phyloP scores from a whole-genome alignment of 2,329 filamentous ascomycete genomes.

The Tolypocladium nubicola region DNA sequence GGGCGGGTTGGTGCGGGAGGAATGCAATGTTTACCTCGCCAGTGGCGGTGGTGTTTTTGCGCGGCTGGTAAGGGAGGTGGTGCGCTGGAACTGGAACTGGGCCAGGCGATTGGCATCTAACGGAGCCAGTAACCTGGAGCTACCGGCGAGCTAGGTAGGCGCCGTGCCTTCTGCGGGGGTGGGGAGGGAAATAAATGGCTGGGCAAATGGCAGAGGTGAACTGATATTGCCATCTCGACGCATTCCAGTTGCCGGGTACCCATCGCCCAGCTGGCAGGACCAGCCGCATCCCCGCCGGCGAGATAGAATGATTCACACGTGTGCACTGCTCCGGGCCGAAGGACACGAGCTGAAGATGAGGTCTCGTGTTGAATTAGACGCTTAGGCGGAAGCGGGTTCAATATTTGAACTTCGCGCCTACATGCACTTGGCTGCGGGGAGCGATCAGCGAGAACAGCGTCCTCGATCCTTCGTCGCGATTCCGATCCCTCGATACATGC shows the following conservation, averaged over 20 bases:
- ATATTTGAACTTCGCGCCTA: not conserved
- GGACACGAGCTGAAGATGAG: not conserved
- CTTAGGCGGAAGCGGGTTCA: not conserved
- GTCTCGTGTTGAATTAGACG: too few species aligned
- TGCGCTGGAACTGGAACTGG: constrained; percentile 4
- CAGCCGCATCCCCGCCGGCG: not conserved
- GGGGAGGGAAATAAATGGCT: not conserved
- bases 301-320: not conserved
- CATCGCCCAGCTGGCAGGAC: not conserved
- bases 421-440: not conserved
- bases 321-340: not conserved
- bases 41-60: constrained; percentile 10
- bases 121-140: not conserved
- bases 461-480: not conserved
- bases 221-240: constrained; percentile 9
- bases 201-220: not conserved
- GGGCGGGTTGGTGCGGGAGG: constrained; percentile 3
- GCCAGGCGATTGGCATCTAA: not conserved
- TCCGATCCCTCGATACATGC: not conserved
- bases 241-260: constrained; percentile 14
- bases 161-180: not conserved
- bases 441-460: not conserved
- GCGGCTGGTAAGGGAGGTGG: constrained; percentile 14
- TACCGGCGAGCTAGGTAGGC: not conserved
- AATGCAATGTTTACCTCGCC: constrained; percentile 19